Evolutionary conservation across 306 rosid genomes (phyloP).

Genomic region (Vicia faba): DNA sequence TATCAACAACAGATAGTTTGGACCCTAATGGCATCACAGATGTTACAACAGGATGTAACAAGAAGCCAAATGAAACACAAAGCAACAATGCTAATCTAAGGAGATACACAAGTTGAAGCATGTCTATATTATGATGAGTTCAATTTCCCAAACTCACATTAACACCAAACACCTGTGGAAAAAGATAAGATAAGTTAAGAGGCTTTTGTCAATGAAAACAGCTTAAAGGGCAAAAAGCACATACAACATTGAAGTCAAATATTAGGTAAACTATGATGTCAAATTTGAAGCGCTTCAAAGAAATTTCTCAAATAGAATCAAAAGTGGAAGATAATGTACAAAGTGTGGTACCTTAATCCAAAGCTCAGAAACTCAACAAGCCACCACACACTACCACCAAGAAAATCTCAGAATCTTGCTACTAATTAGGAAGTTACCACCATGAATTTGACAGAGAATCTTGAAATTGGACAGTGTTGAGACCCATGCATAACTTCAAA

Average conservation of each 20-base stretch:
- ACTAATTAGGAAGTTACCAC: constrained; percentile 34
- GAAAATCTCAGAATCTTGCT: constrained; percentile 28
- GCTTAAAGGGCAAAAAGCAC: constrained; percentile 34
- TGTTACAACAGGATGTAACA: constrained; percentile 45
- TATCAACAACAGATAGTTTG: constrained; percentile 53
- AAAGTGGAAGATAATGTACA: constrained; percentile 25
- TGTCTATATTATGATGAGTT: constrained; percentile 33
- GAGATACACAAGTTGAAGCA: constrained; percentile 44
- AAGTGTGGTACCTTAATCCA: constrained; percentile 54
- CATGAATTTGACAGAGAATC: constrained; percentile 27
- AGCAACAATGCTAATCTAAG: constrained; percentile 44
- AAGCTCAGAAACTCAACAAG: constrained; percentile 44
- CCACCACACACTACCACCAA: constrained; percentile 39
- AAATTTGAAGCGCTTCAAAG: constrained; percentile 14
- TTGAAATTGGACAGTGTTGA: constrained; percentile 12
- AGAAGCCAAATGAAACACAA: constrained; percentile 45
- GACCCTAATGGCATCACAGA: constrained; percentile 71
- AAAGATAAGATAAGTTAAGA: constrained; percentile 22
- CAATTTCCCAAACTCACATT: constrained; percentile 27
- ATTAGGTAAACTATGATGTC: constrained; percentile 29
- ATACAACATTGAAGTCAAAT: constrained; percentile 16
- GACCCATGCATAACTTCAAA: background rate
- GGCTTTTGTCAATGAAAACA: constrained; percentile 27
- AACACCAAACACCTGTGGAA: constrained; percentile 34
- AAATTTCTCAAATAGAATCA: constrained; percentile 13